Base-by-base conservation (phyloP, 2,329 filamentous ascomycete species). In the Parastagonospora avenae region DNA sequence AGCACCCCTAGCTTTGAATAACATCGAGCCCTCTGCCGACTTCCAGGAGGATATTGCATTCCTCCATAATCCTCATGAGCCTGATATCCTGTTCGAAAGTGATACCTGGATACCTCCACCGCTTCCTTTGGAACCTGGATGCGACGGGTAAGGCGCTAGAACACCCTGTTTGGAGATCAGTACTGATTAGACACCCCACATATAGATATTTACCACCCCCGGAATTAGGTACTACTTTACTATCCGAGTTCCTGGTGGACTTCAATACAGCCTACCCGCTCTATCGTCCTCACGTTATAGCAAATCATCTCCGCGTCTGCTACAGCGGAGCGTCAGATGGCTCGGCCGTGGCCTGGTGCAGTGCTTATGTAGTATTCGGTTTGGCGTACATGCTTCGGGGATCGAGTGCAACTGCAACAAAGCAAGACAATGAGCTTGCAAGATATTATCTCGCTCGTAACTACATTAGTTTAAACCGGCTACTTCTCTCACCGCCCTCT, bases 241-340 rank as follows among this genome's bases (percentile, higher is more conserved):
- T 67, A 4, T 49, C 51, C 1, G 64, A 69, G 24, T 68, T 53
- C 27, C 48, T 67, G 5, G 59, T 62, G 2, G 62, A 69, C 43
- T 59, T 64, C 41, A 69, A 69, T 31, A 62, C 61, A 2, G 62
- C 60, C 0, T 58, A 42, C 15, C 58, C 63, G 12, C 51, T 69
- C 2, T 69, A 60, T 38, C 53, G 56, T 8, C 62, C 59, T 3
- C 53, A 61, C 24, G 49, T 50, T 6, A 57, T 67, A 12, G 59
- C 55, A 2, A 49, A 66, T 2, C 64, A 69, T 30, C 53, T 66
- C 4, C 59, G 60, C 11, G 48, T 55, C n/a, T 67, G 66, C 44
- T 66, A 66, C 47, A 49, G 52, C 11, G 63, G 60, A 8, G 16
- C 30, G 9, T 56, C 60, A 3, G 62, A 67, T 37, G 60, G 59